Evolutionary conservation across 148 eudicot genomes (phyloP), one percentile per base, ranked within the genome.

Genomic region (Diospyros kaki): DNA sequence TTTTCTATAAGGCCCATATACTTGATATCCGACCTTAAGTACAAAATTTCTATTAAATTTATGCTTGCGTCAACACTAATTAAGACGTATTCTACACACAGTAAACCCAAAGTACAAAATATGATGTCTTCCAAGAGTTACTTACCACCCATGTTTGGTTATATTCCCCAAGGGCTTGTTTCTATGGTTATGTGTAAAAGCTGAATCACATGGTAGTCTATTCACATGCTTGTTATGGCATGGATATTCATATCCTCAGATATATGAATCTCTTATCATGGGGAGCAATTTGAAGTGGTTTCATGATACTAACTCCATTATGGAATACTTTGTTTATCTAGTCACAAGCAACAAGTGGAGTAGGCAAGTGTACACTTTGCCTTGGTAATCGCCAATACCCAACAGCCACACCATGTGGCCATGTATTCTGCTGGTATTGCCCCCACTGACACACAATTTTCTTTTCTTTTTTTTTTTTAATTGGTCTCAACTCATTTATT

Each of bases 371-470:
- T 85, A 90, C 97, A 38, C 96, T 95, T 68, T 95, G 99, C 83
- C 91, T 95, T 54, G 85, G 99, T 74, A 86, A 87, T 84, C 94
- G 99, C 54, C 93, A 88, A 82, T 85, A 87, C 77, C 99, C 99
- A 64, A 95, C 99, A 1, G 94, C 99, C 69, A 93, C 98, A 38
- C 97, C 99, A 73, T 95, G 99, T 78, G 99, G 99, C 77, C 99
- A 95, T 81, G 99, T 95, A 75, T 95, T 95, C 77, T 95, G 99
- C 86, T 95, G 99, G 99, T 95, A 89, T 60, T 62, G 58, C 58
- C 78, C 80, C 79, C 58, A 71, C 64, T 6, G 1, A 53, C 55
- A n/a, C 13, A 12, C 12, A 60, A 10, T 39, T 56, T 58, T 41
- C 48, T 51, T 7, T 45, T 71, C 38, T 42, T 53, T 15, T n/a